A percentile compares a stretch with the other conserved stretches of the same genome.
These are phyloP conservation scores for Candida khao-thaluensis DNA, from an alignment of 805 yeast genomes.

Conservation along the genomic window DNA sequence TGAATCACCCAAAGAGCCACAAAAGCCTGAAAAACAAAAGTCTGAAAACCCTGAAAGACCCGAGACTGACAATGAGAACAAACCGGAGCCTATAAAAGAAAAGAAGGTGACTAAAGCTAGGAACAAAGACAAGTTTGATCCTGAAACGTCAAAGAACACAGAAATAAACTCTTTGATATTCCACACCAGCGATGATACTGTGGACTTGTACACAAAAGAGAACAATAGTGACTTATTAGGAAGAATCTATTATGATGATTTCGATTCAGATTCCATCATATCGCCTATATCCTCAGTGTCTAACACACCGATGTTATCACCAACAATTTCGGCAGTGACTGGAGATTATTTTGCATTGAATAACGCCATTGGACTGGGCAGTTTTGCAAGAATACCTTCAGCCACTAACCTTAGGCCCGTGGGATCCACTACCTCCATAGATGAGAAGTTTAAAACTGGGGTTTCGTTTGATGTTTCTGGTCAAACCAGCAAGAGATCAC, in stretches of 20 bases:
- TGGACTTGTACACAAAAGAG: slow-evolving; percentile 37
- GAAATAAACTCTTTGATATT: slow-evolving; percentile 37
- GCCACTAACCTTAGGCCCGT: slow-evolving; percentile 14
- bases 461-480: slow-evolving; percentile 40
- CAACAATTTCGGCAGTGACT: slow-evolving; percentile 14
- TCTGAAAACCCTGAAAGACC: slow-evolving; percentile 4
- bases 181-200: slow-evolving; percentile 37
- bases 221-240: slow-evolving; percentile 43
- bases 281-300: slow-evolving; percentile 21
- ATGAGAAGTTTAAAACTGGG: slow-evolving; percentile 21
- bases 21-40: too few relatives aligned
- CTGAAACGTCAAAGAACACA: slow-evolving; percentile 37
- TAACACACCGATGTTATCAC: slow-evolving; percentile 18
- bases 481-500: slow-evolving; percentile 29
- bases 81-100: slow-evolving; percentile 9
- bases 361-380: slow-evolving; percentile 3
- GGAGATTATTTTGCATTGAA: slow-evolving; percentile 13
- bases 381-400: slow-evolving; percentile 9
- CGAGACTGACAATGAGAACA: slow-evolving; percentile 8
- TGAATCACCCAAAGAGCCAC: neutral
- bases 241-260: slow-evolving; percentile 43
- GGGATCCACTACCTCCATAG: slow-evolving; percentile 14
- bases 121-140: slow-evolving; percentile 17
- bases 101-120: slow-evolving; percentile 12
- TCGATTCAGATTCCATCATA: slow-evolving; percentile 30